Percentiles rank a stretch among this genome's conserved stretches.
Conservation (phyloP, 2,329 filamentous ascomycete genomes). For the Colletotrichum lupini region DNA sequence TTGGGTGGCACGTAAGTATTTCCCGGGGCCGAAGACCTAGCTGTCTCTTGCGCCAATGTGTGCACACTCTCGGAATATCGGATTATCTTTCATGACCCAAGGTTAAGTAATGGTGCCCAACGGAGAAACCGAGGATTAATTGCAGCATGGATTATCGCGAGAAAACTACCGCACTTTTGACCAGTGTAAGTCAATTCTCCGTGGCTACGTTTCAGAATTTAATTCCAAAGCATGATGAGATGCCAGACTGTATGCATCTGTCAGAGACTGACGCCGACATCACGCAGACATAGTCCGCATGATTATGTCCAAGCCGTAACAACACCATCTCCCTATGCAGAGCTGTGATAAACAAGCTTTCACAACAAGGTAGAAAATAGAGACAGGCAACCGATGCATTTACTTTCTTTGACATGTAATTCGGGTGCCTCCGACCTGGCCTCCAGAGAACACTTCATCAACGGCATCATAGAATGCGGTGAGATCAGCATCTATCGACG, state of each 20-base stretch:
- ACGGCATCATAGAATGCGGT: constrained; percentile 35
- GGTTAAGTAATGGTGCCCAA: not conserved
- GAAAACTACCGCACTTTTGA: not conserved
- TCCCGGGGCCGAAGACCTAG: not conserved
- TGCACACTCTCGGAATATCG: not conserved
- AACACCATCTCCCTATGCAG: not conserved
- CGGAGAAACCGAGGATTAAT: not conserved
- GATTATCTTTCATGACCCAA: not conserved
- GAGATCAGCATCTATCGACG: constrained; percentile 18
- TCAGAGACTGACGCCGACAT: not conserved
- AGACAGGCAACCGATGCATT: not conserved
- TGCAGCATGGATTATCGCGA: not conserved
- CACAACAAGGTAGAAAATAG: too few relatives aligned
- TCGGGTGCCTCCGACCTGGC: constrained; percentile 32
- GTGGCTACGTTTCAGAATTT: not conserved
- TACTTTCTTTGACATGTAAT: constrained; percentile 29
- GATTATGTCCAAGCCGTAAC: not conserved
- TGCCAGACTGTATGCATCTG: not conserved
- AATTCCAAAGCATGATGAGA: not conserved
- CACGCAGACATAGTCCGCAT: not conserved
- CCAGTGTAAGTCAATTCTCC: not conserved
- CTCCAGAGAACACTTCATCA: constrained; percentile 31
- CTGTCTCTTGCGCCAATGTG: not conserved
- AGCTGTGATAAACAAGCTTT: not conserved
- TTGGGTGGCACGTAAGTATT: not conserved